A percentile compares a stretch with the other conserved stretches of the same genome.
These are phyloP conservation scores for Scleroderma citrinum DNA, from an alignment of 768 basidiomycete genomes.

Conservation along the genomic window DNA sequence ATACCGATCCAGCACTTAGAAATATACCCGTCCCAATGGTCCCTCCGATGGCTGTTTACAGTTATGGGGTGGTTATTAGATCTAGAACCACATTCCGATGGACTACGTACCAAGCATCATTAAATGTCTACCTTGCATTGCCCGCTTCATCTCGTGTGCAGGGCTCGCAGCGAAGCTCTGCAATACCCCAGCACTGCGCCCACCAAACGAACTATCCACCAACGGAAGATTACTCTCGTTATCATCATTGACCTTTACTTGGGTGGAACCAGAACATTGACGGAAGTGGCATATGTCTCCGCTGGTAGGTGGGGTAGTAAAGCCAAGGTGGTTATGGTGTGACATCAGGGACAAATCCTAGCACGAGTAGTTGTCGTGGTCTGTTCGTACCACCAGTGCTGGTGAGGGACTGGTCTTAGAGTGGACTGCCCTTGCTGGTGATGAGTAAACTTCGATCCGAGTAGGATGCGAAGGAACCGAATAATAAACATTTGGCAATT, in stretches of 20 bases:
- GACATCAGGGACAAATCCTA: too few relatives aligned
- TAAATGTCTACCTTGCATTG: conserved; percentile 36
- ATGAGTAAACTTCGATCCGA: too few relatives aligned
- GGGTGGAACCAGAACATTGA: neutral
- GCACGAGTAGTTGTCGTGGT: too few relatives aligned
- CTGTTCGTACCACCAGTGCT: too few relatives aligned
- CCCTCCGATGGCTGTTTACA: conserved; percentile 42
- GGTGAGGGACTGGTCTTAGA: too few relatives aligned
- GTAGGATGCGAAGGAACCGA: too few relatives aligned
- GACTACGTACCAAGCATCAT: conserved; percentile 35
- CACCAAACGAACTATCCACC: neutral
- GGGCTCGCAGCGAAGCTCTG: conserved; percentile 5
- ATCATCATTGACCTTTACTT: neutral
- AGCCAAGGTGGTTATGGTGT: too few relatives aligned
- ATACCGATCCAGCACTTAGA: conserved; percentile 50
- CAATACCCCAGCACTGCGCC: neutral
- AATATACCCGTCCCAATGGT: conserved; percentile 60
- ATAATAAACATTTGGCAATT: too few relatives aligned
- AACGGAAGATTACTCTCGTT: neutral
- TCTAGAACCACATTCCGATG: neutral
- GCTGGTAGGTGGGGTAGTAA: too few relatives aligned
- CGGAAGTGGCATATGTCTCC: too few relatives aligned
- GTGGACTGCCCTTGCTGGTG: too few relatives aligned
- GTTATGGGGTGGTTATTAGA: neutral
- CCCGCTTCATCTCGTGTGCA: conserved; percentile 31